phyloP scores from a whole-genome alignment of 148 eudicot genomes.

The Rhododendron ovatum region DNA sequence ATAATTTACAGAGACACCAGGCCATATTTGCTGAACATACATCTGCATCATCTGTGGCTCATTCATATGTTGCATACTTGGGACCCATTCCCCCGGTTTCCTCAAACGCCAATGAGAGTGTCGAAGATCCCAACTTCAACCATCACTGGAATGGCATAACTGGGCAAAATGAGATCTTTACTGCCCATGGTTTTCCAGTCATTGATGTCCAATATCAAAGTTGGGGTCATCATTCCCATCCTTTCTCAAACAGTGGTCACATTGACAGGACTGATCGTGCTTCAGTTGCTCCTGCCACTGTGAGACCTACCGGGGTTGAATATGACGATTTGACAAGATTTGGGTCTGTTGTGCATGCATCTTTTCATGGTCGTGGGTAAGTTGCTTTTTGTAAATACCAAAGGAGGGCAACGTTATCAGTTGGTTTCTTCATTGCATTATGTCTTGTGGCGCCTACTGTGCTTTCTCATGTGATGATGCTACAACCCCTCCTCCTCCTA shows the following conservation, averaged over 20 bases:
- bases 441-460: neutral
- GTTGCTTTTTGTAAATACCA: neutral
- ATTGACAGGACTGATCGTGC: slow-evolving; percentile 15
- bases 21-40: slow-evolving; percentile 22
- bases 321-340: slow-evolving; percentile 19
- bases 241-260: slow-evolving; percentile 12
- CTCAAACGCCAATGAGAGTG: slow-evolving; percentile 20
- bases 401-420: neutral
- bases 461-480: neutral
- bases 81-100: slow-evolving; percentile 20
- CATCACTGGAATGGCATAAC: slow-evolving; percentile 19
- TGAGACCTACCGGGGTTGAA: slow-evolving; percentile 22
- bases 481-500: neutral
- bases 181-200: slow-evolving; percentile 20
- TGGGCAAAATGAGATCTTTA: slow-evolving; percentile 20
- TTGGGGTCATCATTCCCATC: slow-evolving; percentile 23
- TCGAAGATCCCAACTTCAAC: slow-evolving; percentile 21
- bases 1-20: slow-evolving; percentile 24
- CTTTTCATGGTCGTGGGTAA: slow-evolving; percentile 25
- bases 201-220: slow-evolving; percentile 18
- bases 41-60: slow-evolving; percentile 23
- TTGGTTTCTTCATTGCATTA: slow-evolving; percentile 1
- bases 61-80: slow-evolving; percentile 21
- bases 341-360: slow-evolving; percentile 21
- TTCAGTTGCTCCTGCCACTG: slow-evolving; percentile 18